Percentiles rank a stretch among this genome's conserved stretches.
These are phyloP conservation scores for Paulownia fortunei DNA, from an alignment of 257 asterid species.

Conservation along the genomic window DNA sequence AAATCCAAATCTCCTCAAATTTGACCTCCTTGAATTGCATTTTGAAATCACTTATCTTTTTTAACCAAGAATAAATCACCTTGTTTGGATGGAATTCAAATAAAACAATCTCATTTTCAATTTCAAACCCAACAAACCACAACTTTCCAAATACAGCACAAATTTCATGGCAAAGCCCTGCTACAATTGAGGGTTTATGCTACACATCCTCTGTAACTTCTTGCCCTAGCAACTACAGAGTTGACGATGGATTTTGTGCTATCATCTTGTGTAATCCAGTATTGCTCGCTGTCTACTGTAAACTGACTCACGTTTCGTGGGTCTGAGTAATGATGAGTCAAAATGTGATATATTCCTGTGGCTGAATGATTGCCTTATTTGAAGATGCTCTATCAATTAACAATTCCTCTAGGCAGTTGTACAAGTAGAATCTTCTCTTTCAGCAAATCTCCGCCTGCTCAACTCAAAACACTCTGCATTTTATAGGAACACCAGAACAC, in stretches of 20 bases:
- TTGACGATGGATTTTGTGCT: no score
- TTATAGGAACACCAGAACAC: not conserved
- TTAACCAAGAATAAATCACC: not conserved
- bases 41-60: no score
- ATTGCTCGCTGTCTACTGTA: no score
- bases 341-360: not conserved
- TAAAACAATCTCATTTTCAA: not conserved
- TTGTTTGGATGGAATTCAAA: not conserved
- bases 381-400: no score
- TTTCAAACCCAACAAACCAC: not conserved
- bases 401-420: not conserved
- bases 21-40: no score
- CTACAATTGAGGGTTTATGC: not conserved
- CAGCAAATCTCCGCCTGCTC: no score
- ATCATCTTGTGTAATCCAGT: not conserved
- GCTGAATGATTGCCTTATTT: not conserved
- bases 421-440: not conserved
- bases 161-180: not conserved
- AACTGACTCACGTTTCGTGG: no score
- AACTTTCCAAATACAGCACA: no score
- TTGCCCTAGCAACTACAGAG: not conserved
- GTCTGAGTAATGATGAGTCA: not conserved
- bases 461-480: not conserved
- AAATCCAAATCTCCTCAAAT: no score
- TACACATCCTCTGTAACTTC: not conserved